Conservation (phyloP, 2,329 filamentous ascomycete species). For the Hypoxylon sp. region DNA sequence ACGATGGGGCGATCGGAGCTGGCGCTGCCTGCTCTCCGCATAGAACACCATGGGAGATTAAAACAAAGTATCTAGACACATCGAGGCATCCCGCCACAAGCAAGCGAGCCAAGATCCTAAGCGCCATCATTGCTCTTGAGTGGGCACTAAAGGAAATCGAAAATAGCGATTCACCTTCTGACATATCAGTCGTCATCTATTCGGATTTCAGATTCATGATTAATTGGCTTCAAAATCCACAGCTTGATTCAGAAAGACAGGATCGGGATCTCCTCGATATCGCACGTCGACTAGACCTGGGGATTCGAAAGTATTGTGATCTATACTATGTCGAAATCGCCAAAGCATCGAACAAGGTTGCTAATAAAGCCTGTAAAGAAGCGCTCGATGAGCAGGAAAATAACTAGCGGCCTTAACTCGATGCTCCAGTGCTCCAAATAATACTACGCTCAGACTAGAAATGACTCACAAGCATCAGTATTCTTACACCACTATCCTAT, state of each 20-base stretch:
- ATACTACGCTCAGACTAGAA: background rate
- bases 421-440: too few relatives aligned
- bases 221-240: background rate
- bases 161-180: constrained; percentile 38
- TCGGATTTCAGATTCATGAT: constrained; percentile 58
- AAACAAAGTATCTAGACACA: background rate
- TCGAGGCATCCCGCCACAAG: constrained; percentile 48
- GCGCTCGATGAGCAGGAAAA: constrained; percentile 36
- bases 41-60: background rate
- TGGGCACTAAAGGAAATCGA: constrained; percentile 58
- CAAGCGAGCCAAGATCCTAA: constrained; percentile 57
- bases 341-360: too few relatives aligned
- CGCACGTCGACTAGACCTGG: too few relatives aligned
- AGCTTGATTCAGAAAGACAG: too few relatives aligned
- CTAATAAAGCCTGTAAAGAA: constrained; percentile 13
- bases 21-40: constrained; percentile 50
- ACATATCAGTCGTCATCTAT: constrained; percentile 52
- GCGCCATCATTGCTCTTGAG: constrained; percentile 63
- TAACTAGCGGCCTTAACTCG: too few relatives aligned
- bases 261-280: too few relatives aligned
- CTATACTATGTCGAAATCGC: too few relatives aligned
- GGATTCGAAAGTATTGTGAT: too few relatives aligned
- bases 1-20: constrained; percentile 48
- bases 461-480: background rate
- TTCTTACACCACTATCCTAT: background rate